Base-by-base conservation (phyloP, 1,284 basidiomycete genomes). In the Sanghuangporus weigelae region DNA sequence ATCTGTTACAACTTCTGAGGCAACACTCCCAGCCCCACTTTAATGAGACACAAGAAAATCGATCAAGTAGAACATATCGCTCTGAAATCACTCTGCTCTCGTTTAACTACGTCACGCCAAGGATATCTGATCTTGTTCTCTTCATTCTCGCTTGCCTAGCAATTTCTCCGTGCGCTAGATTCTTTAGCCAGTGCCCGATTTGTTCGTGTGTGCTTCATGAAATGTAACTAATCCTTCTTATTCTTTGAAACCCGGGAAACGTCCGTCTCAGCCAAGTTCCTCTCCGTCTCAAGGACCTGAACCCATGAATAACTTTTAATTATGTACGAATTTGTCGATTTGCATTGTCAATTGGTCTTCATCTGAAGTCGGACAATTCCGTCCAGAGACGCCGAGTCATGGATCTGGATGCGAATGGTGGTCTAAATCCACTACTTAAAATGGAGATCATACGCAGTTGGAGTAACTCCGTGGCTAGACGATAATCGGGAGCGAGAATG, bases 401-500 rank as follows among this genome's bases (percentile, higher is more conserved):
- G 16, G 16, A 54, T 54, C 53, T 54, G 53, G 31, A 54, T 54
- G 10, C 16, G n/a, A 16, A 35, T 36, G 31, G 53, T 16, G 36
- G 8, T 36, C 16, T 38, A 54, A 53, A 31, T 38, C 26, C 31
- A 46, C 44, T 36, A 31, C 53, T 2, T 14, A 35, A 38, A 7
- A 16, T 21, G 53, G 2, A 19, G 21, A 54, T 38, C 53, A 38
- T 36, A 38, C 36, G 53, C 53, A 54, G 31, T 38, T 54, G 31
- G 23, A 31, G 38, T 54, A 54, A 38, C 16, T 36, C 31, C 53
- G 53, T 36, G 19, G 6, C 53, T 54, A 54, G 8, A 38, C 36
- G 53, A 54, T 54, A 54, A 54, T 36, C 53, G 53, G 53, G 35
- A 54, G 53, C 53, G 53, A 54, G 16, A 54, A 54, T 38, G 53